Conservation (phyloP, 78 protist genomes). For the Mantamonas sphyraenae region DNA sequence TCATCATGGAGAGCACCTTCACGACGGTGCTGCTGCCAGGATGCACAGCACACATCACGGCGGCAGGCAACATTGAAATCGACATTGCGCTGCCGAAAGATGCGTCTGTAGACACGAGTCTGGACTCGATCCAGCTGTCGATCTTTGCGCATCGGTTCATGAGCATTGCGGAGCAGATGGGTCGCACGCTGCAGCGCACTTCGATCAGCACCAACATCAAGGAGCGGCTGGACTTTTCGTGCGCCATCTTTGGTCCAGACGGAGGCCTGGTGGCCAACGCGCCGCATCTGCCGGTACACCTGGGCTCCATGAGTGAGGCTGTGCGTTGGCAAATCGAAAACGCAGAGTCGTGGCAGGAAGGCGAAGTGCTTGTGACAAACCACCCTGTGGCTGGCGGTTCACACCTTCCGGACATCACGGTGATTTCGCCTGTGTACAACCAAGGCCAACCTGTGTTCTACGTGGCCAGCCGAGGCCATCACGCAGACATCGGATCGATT, state of each 20-base stretch:
- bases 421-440: conserved; percentile 79
- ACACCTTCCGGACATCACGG: conserved; percentile 94
- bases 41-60: conserved; percentile 43
- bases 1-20: conserved; percentile 58
- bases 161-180: conserved; percentile 98
- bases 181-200: conserved; percentile 83
- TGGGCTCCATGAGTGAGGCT: conserved; percentile 86
- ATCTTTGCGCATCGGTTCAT: conserved; percentile 86
- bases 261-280: conserved; percentile 92
- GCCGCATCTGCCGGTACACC: conserved; percentile 94
- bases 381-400: conserved; percentile 90
- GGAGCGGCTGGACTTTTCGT: conserved; percentile 86
- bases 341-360: conserved; percentile 45
- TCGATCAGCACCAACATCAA: conserved; percentile 87
- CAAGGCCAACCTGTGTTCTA: conserved; percentile 59
- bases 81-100: conserved; percentile 8
- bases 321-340: conserved; percentile 52
- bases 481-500: conserved; percentile 94
- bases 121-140: conserved; percentile 65
- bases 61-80: conserved; percentile 62
- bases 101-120: not conserved
- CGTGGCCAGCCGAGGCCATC: conserved; percentile 93
- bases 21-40: conserved; percentile 76
- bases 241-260: conserved; percentile 85
- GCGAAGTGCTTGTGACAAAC: conserved; percentile 81